These are phyloP conservation scores for Alternaria brassicae DNA, from an alignment of 2,329 filamentous ascomycete species.

Conservation along the genomic window DNA sequence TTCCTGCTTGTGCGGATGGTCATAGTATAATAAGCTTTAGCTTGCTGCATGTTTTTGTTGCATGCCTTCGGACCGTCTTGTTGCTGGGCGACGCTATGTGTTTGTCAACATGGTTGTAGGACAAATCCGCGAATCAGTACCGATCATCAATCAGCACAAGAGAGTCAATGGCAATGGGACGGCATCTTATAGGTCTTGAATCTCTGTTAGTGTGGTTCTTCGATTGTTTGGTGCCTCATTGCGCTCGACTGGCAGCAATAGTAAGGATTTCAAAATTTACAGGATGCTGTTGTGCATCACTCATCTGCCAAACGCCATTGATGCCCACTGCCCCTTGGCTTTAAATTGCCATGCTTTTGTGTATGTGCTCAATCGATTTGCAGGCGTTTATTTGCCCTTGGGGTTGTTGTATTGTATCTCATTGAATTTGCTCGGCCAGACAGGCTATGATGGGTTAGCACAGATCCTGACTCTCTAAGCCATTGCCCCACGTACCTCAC, in stretches of 20 bases:
- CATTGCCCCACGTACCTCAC: conserved; percentile 25
- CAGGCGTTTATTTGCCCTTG: conserved; percentile 42
- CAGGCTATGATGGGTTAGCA: conserved; percentile 17
- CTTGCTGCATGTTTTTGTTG: background rate
- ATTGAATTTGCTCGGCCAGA: conserved; percentile 44
- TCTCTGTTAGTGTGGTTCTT: background rate
- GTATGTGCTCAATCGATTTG: background rate
- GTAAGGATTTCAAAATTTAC: background rate
- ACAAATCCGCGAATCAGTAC: background rate
- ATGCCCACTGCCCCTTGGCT: background rate
- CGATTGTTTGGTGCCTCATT: conserved; percentile 1
- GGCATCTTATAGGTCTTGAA: background rate
- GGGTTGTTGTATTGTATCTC: conserved; percentile 42
- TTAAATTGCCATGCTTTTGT: conserved; percentile 4
- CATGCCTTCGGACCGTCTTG: background rate
- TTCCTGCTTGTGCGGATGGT: background rate
- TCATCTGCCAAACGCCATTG: conserved; percentile 13
- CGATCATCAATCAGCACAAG: background rate
- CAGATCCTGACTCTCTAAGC: background rate
- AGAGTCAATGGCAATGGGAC: background rate
- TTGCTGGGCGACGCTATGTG: background rate
- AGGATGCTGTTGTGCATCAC: background rate
- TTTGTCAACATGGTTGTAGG: background rate
- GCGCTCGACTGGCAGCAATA: background rate
- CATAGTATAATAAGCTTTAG: background rate